Evolutionary conservation across 2,329 filamentous ascomycete genomes (phyloP).

Genomic region (Penicillium sp.): DNA sequence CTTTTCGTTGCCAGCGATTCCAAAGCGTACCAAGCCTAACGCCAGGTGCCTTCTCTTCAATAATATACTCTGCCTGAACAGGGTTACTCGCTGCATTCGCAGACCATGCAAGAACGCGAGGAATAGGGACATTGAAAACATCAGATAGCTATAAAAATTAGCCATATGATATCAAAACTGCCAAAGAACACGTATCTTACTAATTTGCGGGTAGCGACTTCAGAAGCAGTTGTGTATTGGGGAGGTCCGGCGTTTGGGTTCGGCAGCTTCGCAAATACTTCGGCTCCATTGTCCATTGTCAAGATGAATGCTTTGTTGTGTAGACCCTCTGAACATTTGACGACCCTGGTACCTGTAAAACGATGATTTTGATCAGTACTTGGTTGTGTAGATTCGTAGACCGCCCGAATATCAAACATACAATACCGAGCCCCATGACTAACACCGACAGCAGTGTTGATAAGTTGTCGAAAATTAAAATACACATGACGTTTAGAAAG

Average conservation of each 20-base stretch:
- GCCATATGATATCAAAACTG: background rate
- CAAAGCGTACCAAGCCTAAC: constrained; percentile 28
- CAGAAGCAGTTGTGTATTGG: constrained; percentile 18
- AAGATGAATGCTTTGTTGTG: constrained; percentile 21
- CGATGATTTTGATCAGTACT: background rate
- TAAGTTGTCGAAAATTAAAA: constrained; percentile 18
- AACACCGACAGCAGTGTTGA: constrained; percentile 12
- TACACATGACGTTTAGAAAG: constrained; percentile 16
- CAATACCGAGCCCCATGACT: background rate
- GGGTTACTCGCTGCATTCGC: constrained; percentile 19
- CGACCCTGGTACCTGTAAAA: constrained; percentile 13
- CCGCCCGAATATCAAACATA: background rate
- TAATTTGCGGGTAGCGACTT: constrained; percentile 21
- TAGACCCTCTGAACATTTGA: constrained; percentile 19
- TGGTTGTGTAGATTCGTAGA: constrained; percentile 4
- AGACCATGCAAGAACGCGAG: constrained; percentile 29
- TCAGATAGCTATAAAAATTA: constrained; percentile 23
- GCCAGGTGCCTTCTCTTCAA: constrained; percentile 25
- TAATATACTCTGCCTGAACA: constrained; percentile 31
- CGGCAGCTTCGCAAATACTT: constrained; percentile 20
- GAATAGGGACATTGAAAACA: constrained; percentile 28
- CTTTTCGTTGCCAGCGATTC: constrained; percentile 24
- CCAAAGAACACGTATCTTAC: constrained; percentile 15
- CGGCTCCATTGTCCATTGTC: constrained; percentile 17
- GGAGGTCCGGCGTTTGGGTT: constrained; percentile 20